Conservation (phyloP, 2,329 filamentous ascomycete species). For the Blastomyces parvus region DNA sequence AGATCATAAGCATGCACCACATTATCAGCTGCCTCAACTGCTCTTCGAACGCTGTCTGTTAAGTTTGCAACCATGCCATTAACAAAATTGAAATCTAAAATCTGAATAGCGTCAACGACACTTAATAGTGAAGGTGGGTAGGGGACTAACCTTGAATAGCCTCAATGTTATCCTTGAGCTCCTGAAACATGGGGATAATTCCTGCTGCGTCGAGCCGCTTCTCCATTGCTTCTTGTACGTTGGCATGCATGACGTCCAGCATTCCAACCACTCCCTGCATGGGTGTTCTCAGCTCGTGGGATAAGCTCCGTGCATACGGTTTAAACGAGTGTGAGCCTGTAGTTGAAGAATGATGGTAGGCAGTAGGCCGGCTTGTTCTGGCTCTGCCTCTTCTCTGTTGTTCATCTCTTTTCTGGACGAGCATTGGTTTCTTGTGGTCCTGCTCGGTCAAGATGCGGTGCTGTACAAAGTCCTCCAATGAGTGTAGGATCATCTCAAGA, state of each 20-base stretch:
- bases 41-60: conserved; percentile 59
- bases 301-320: conserved; percentile 62
- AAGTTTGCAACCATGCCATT: conserved; percentile 2
- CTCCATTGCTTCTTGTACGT: conserved; percentile 56
- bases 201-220: conserved; percentile 40
- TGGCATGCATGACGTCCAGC: conserved; percentile 67
- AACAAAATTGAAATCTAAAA: not conserved
- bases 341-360: conserved; percentile 19
- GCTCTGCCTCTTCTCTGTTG: conserved; percentile 34
- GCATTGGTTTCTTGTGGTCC: not conserved
- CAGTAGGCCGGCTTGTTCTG: conserved; percentile 20
- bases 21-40: conserved; percentile 65
- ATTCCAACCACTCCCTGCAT: conserved; percentile 70
- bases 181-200: conserved; percentile 49
- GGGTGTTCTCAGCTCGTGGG: conserved; percentile 61
- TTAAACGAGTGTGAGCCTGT: conserved; percentile 42
- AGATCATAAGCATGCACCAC: conserved; percentile 67
- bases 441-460: conserved; percentile 31
- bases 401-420: conserved; percentile 31
- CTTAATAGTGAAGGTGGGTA: not conserved
- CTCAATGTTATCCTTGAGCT: conserved; percentile 60
- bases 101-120: not conserved
- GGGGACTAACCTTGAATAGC: conserved; percentile 52
- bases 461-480: conserved; percentile 57
- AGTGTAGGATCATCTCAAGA: conserved; percentile 58